Conservation (phyloP, 78 protist genomes). For the Tieghemostelium lacteum region DNA sequence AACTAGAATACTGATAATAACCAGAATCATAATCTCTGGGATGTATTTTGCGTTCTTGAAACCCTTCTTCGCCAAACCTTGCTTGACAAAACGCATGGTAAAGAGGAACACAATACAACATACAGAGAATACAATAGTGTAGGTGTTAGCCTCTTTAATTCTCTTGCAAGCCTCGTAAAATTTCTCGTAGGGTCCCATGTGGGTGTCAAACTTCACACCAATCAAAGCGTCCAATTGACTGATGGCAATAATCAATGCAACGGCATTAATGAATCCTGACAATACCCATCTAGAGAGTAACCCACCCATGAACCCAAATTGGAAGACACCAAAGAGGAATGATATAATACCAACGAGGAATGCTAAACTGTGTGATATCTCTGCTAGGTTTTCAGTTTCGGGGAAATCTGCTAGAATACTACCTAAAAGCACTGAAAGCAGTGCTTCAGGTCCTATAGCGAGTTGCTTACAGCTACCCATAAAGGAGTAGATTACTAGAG, state of each 20-base stretch:
- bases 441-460: slow-evolving; percentile 81
- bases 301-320: slow-evolving; percentile 74
- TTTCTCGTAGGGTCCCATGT: slow-evolving; percentile 59
- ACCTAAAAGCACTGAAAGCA: slow-evolving; percentile 67
- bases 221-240: slow-evolving; percentile 62
- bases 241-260: slow-evolving; percentile 73
- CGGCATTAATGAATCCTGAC: slow-evolving; percentile 79
- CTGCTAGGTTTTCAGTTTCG: neutral
- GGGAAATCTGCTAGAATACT: slow-evolving; percentile 4
- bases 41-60: slow-evolving; percentile 65
- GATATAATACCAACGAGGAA: slow-evolving; percentile 69
- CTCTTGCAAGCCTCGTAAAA: slow-evolving; percentile 34
- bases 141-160: slow-evolving; percentile 8
- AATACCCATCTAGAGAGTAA: slow-evolving; percentile 71
- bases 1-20: slow-evolving; percentile 18
- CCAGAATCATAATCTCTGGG: slow-evolving; percentile 70
- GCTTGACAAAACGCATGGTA: slow-evolving; percentile 67
- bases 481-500: slow-evolving; percentile 85
- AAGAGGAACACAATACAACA: slow-evolving; percentile 61
- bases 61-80: slow-evolving; percentile 1
- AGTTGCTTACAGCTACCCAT: slow-evolving; percentile 89
- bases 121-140: slow-evolving; percentile 46
- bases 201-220: neutral
- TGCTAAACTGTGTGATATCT: slow-evolving; percentile 31
- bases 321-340: slow-evolving; percentile 73